Conservation (phyloP, 1,139 yeast species). For the Yamadazyma dendronema region DNA sequence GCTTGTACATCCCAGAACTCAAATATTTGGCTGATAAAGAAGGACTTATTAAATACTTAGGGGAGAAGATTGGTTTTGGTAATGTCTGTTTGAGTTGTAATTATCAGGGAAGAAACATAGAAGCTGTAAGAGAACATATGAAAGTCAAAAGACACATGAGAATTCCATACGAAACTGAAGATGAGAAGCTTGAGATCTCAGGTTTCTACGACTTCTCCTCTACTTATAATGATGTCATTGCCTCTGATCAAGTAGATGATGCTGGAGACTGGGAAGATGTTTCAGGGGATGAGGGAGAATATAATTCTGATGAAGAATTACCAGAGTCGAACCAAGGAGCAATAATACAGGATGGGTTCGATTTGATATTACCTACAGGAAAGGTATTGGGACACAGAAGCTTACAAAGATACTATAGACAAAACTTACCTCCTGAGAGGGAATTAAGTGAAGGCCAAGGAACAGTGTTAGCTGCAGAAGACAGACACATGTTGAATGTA, state of each 20-base stretch:
- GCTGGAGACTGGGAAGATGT: slow-evolving; percentile 44
- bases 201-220: slow-evolving; percentile 85
- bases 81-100: slow-evolving; percentile 80
- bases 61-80: slow-evolving; percentile 83
- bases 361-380: slow-evolving; percentile 84
- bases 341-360: slow-evolving; percentile 61
- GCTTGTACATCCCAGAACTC: slow-evolving; percentile 83
- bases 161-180: slow-evolving; percentile 83
- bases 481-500: slow-evolving; percentile 63
- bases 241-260: slow-evolving; percentile 19
- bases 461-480: slow-evolving; percentile 89
- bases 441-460: slow-evolving; percentile 86
- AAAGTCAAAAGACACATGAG: slow-evolving; percentile 79
- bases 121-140: slow-evolving; percentile 92
- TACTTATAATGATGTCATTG: slow-evolving; percentile 40
- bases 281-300: slow-evolving; percentile 46
- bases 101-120: slow-evolving; percentile 79
- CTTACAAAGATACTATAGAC: slow-evolving; percentile 77
- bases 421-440: slow-evolving; percentile 74
- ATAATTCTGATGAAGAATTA: slow-evolving; percentile 43
- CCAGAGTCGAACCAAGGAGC: slow-evolving; percentile 30
- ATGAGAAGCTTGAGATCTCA: slow-evolving; percentile 76
- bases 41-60: slow-evolving; percentile 73
- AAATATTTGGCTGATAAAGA: slow-evolving; percentile 63
- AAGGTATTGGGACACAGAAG: slow-evolving; percentile 88